These are phyloP conservation scores for Termitomyces sp. DNA, from an alignment of 768 basidiomycete genomes.

Conservation along the genomic window DNA sequence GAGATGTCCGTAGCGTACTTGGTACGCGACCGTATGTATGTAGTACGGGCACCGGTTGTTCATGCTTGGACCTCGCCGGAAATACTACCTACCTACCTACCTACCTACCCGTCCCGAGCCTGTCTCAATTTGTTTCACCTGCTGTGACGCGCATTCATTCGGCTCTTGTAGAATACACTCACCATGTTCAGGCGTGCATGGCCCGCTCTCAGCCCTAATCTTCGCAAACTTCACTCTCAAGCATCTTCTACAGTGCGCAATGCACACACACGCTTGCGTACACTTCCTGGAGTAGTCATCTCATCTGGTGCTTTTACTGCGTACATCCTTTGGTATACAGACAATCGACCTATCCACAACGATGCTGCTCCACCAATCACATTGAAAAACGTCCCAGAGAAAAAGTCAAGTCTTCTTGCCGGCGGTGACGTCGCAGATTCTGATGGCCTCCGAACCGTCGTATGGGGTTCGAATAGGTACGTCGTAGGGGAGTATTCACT, in stretches of 20 bases:
- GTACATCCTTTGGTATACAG: slow-evolving; percentile 36
- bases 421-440: slow-evolving; percentile 19
- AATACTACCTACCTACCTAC: too few species aligned
- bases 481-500: slow-evolving; percentile 9
- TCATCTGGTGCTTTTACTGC: slow-evolving; percentile 31
- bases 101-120: too few species aligned
- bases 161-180: neutral
- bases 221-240: slow-evolving; percentile 23
- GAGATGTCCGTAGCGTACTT: too few species aligned
- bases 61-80: too few species aligned
- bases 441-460: slow-evolving; percentile 42
- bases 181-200: slow-evolving; percentile 31
- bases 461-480: slow-evolving; percentile 78
- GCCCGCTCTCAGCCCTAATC: slow-evolving; percentile 16
- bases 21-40: too few species aligned
- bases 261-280: slow-evolving; percentile 9
- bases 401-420: neutral
- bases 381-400: slow-evolving; percentile 12
- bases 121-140: slow-evolving; percentile 9
- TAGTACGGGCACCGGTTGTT: too few species aligned
- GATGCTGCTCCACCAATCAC: slow-evolving; percentile 18
- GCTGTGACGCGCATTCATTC: slow-evolving; percentile 1
- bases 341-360: slow-evolving; percentile 27
- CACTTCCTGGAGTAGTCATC: slow-evolving; percentile 17
- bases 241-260: slow-evolving; percentile 17